These are phyloP conservation scores for Sphenostylis stenocarpa DNA, from an alignment of 306 rosid genomes.

Conservation along the genomic window DNA sequence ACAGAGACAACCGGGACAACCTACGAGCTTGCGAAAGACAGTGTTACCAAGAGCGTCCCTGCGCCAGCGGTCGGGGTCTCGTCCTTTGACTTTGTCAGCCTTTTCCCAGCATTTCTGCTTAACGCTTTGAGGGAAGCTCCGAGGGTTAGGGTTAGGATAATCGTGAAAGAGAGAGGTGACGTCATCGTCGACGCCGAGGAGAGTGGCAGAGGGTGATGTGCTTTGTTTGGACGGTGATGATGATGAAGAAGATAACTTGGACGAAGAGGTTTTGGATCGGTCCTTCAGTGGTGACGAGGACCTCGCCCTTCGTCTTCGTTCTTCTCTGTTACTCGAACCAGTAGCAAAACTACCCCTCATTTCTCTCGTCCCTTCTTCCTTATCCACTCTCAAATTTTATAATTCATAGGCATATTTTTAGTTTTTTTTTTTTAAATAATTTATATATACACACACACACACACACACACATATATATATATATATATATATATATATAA, in stretches of 20 bases:
- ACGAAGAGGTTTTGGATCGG: conserved; percentile 40
- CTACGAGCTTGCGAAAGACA: conserved; percentile 84
- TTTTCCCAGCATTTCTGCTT: conserved; percentile 92
- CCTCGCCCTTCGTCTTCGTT: conserved; percentile 52
- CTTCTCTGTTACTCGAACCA: conserved; percentile 17
- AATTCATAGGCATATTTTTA: too few relatives aligned
- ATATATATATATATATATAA: too few relatives aligned
- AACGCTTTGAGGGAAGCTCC: conserved; percentile 72
- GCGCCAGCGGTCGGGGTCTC: conserved; percentile 95
- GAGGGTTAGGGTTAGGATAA: conserved; percentile 48
- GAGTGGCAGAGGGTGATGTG: conserved; percentile 44
- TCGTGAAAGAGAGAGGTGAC: conserved; percentile 27
- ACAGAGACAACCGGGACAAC: conserved; percentile 91
- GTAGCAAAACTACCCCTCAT: conserved; percentile 44
- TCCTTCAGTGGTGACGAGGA: conserved; percentile 62
- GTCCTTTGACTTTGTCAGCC: conserved; percentile 79
- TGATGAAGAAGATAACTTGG: conserved; percentile 28
- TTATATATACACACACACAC: too few relatives aligned
- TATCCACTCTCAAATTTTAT: neutral
- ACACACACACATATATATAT: too few relatives aligned
- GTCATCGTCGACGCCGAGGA: conserved; percentile 37
- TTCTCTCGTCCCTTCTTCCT: neutral
- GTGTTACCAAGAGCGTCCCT: conserved; percentile 79
- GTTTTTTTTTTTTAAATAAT: too few relatives aligned
- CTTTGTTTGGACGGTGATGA: conserved; percentile 24